These are phyloP conservation scores for Eucalyptus caleyi DNA, from an alignment of 345 rosid genomes.

Conservation along the genomic window DNA sequence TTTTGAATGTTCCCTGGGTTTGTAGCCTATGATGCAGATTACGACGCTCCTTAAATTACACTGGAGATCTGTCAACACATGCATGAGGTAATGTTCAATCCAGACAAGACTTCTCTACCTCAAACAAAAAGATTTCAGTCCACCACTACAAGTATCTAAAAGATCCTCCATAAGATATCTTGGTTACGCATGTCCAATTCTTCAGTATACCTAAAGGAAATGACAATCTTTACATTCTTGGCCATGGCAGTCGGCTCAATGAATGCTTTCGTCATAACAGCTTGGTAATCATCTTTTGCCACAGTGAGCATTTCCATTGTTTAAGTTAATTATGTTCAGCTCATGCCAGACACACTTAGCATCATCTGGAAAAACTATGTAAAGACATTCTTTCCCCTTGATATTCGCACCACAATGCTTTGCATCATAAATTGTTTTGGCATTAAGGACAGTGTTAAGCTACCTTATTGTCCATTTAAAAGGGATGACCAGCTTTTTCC, in stretches of 20 bases:
- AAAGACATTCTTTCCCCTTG: background rate
- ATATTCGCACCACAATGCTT: background rate
- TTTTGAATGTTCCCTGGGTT: background rate
- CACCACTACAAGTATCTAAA: too few relatives aligned
- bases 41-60: background rate
- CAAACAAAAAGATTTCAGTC: too few relatives aligned
- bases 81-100: too few relatives aligned
- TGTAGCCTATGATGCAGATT: background rate
- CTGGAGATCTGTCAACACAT: too few relatives aligned
- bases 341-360: background rate
- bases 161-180: background rate
- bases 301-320: background rate
- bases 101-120: too few relatives aligned
- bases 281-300: background rate
- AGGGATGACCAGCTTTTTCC: background rate
- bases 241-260: background rate
- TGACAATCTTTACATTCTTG: background rate
- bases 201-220: background rate
- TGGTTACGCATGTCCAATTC: background rate
- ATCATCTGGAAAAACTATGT: background rate
- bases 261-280: background rate
- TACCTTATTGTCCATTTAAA: background rate
- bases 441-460: background rate
- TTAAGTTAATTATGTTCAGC: background rate
- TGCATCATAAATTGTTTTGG: background rate